phyloP scores from a whole-genome alignment of 805 yeast genomes.

The Candida endomychidarum region DNA sequence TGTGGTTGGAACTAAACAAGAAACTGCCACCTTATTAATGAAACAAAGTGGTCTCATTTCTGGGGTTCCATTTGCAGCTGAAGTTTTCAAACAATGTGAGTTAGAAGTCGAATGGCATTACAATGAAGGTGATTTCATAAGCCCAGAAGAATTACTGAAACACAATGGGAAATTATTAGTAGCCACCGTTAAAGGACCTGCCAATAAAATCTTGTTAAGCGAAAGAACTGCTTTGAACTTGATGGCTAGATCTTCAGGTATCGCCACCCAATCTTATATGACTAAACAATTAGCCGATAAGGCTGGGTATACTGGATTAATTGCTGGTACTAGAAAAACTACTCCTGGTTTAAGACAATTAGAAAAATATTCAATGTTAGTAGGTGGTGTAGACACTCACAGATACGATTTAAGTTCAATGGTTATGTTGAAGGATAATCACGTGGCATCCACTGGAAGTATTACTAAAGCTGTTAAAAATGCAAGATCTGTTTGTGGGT shows the following conservation, averaged over 20 bases:
- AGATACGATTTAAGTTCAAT: constrained; percentile 87
- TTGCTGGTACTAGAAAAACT: constrained; percentile 97
- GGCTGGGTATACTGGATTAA: constrained; percentile 73
- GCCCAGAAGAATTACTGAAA: constrained; percentile 45
- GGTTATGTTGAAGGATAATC: constrained; percentile 97
- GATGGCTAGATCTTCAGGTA: constrained; percentile 80
- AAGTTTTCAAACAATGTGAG: constrained; percentile 76
- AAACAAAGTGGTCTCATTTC: constrained; percentile 77
- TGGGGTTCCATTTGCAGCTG: constrained; percentile 88
- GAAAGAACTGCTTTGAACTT: constrained; percentile 86
- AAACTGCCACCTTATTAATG: constrained; percentile 77
- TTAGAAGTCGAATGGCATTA: constrained; percentile 70
- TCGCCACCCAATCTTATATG: constrained; percentile 70
- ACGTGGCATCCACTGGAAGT: constrained; percentile 89
- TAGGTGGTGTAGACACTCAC: constrained; percentile 93
- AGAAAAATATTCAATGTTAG: constrained; percentile 92
- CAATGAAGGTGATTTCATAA: constrained; percentile 60
- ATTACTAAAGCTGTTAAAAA: constrained; percentile 77
- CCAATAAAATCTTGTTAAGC: constrained; percentile 72
- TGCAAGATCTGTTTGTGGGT: constrained; percentile 84
- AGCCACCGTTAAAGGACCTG: constrained; percentile 79
- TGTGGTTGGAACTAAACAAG: constrained; percentile 79
- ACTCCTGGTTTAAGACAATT: constrained; percentile 89
- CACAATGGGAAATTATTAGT: constrained; percentile 59
- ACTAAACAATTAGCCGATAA: constrained; percentile 62